A percentile compares a stretch with the other conserved stretches of the same genome.
These are phyloP conservation scores for Claviceps maximensis DNA, from an alignment of 2,329 filamentous ascomycete genomes.

Conservation along the genomic window DNA sequence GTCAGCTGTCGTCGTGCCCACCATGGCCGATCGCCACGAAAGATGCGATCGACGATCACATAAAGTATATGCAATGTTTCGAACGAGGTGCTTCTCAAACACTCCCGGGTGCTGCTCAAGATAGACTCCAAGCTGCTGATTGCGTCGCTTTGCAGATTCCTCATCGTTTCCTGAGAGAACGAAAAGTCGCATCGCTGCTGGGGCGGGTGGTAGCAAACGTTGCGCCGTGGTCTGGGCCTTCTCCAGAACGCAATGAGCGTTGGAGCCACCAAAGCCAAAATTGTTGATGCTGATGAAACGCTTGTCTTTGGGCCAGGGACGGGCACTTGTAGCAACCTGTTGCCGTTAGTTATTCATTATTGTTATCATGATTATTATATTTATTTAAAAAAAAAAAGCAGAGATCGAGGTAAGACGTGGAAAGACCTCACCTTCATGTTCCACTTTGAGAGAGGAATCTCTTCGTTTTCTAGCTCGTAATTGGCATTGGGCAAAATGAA, in stretches of 20 bases:
- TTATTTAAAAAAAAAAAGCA: not conserved
- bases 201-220: conserved; percentile 7
- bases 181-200: conserved; percentile 22
- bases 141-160: conserved; percentile 17
- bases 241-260: conserved; percentile 29
- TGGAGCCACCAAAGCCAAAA: conserved; percentile 34
- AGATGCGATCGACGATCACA: conserved; percentile 30
- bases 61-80: conserved; percentile 34
- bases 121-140: conserved; percentile 22
- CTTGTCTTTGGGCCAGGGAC: conserved; percentile 34
- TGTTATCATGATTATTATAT: no score
- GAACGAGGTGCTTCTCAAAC: conserved; percentile 29
- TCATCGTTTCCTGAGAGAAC: conserved; percentile 28
- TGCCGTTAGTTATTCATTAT: not conserved
- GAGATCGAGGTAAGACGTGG: conserved; percentile 9
- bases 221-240: conserved; percentile 2
- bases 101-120: conserved; percentile 28
- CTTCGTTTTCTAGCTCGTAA: conserved; percentile 34
- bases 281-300: conserved; percentile 37
- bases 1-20: conserved; percentile 30
- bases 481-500: conserved; percentile 37
- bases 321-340: conserved; percentile 27
- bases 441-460: conserved; percentile 36
- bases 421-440: conserved; percentile 32
- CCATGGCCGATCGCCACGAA: conserved; percentile 29